phyloP scores from a whole-genome alignment of 495 filamentous ascomycete species.

The Neurospora sp. region DNA sequence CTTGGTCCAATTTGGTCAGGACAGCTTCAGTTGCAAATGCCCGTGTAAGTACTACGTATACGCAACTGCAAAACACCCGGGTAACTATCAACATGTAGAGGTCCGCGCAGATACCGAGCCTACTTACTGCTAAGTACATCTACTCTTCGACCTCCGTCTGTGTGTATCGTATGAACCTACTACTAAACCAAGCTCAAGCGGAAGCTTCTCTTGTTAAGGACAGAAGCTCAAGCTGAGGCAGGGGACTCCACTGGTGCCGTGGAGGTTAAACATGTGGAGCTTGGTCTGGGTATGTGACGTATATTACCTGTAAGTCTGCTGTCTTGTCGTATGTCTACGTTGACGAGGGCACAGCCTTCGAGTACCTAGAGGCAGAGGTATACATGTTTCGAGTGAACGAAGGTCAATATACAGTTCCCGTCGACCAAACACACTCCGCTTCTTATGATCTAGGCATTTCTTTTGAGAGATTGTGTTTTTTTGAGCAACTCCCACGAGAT shows the following conservation, averaged over 20 bases:
- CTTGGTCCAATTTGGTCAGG: neutral
- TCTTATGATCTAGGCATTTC: neutral
- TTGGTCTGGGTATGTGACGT: neutral
- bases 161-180: neutral
- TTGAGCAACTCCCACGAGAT: neutral
- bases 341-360: neutral
- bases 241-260: neutral
- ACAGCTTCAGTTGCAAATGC: neutral
- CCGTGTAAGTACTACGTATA: neutral
- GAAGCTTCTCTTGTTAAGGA: neutral
- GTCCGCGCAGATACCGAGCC: neutral
- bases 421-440: neutral
- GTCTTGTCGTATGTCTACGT: neutral
- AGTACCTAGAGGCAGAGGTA: neutral
- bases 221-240: neutral
- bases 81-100: neutral
- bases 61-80: neutral
- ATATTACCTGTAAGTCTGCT: neutral
- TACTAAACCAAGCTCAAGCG: neutral
- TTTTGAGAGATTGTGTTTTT: neutral
- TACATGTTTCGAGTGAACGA: neutral
- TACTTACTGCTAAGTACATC: neutral
- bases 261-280: neutral
- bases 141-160: neutral
- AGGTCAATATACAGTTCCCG: neutral